These are phyloP conservation scores for Thalassiosira ordinaria DNA, from an alignment of 352 stramenopile genomes.

Conservation along the genomic window DNA sequence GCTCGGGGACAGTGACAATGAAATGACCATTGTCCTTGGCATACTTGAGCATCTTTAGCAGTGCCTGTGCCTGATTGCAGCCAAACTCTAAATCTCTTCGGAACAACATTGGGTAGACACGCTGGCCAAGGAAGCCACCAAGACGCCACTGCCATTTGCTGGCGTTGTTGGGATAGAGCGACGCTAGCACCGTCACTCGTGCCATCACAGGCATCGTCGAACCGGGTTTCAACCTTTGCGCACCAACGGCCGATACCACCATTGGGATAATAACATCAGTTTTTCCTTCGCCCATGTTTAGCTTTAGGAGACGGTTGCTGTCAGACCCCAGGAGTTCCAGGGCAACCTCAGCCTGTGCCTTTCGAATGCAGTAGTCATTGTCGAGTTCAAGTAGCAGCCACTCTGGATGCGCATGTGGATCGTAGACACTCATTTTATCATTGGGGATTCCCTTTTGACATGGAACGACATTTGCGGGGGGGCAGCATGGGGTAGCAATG, in stretches of 20 bases:
- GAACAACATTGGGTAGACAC: slow-evolving; percentile 11
- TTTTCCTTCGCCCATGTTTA: slow-evolving; percentile 27
- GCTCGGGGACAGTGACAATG: slow-evolving; percentile 20
- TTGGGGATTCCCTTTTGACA: no score
- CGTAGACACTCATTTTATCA: neutral
- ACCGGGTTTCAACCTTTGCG: no score
- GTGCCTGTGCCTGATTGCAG: neutral
- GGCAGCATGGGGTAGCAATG: no score
- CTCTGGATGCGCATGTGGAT: slow-evolving; percentile 2
- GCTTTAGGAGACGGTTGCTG: slow-evolving; percentile 8
- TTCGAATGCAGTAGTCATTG: slow-evolving; percentile 20
- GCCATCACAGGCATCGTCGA: no score
- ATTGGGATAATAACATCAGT: slow-evolving; percentile 7
- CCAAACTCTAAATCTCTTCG: slow-evolving; percentile 5
- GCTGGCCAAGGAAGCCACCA: slow-evolving; percentile 11
- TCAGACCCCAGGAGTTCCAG: neutral
- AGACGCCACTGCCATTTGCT: neutral
- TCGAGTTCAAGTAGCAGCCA: slow-evolving; percentile 12
- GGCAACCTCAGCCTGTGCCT: slow-evolving; percentile 2
- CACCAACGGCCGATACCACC: no score
- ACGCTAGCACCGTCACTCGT: neutral
- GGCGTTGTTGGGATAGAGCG: slow-evolving; percentile 18
- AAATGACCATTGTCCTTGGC: neutral
- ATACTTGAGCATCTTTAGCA: neutral
- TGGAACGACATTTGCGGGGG: no score